These are phyloP conservation scores for Testicularia cyperi DNA, from an alignment of 1,284 basidiomycete genomes.

Conservation along the genomic window DNA sequence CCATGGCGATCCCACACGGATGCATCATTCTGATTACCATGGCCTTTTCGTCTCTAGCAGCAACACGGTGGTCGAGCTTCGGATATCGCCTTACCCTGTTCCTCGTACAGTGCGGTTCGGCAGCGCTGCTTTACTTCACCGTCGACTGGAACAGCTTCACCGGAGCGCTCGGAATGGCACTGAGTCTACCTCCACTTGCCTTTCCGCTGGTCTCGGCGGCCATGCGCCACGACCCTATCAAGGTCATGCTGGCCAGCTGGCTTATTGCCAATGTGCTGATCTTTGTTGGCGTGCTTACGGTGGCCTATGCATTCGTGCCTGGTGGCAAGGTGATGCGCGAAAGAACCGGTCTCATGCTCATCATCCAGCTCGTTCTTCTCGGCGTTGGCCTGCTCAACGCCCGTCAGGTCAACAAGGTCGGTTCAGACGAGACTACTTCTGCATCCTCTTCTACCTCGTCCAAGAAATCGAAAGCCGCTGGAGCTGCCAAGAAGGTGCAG, in stretches of 20 bases:
- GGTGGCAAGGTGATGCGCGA: constrained; percentile 78
- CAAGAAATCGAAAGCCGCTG: constrained; percentile 8
- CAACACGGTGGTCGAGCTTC: constrained; percentile 38
- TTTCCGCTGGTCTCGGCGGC: constrained; percentile 37
- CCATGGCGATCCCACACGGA: constrained; percentile 72
- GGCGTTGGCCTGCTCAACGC: constrained; percentile 23
- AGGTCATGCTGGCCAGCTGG: constrained; percentile 45
- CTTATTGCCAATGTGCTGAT: constrained; percentile 41
- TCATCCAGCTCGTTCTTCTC: constrained; percentile 21
- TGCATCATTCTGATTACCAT: constrained; percentile 46
- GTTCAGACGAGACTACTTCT: not conserved
- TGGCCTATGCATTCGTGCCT: constrained; percentile 92
- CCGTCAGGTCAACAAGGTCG: constrained; percentile 8
- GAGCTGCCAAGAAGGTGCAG: not conserved
- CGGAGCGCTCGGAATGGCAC: constrained; percentile 70
- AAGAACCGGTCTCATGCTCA: constrained; percentile 66
- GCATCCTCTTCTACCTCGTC: not conserved
- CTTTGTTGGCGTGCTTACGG: constrained; percentile 68
- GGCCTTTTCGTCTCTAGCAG: constrained; percentile 62
- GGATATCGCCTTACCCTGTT: constrained; percentile 21
- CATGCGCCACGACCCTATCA: constrained; percentile 46
- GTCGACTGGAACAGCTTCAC: constrained; percentile 75
- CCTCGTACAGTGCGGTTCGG: constrained; percentile 49
- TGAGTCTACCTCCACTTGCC: constrained; percentile 64
- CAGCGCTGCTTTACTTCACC: constrained; percentile 64